Percentiles rank a stretch among this genome's conserved stretches.
phyloP scores from a whole-genome alignment of 148 eudicot genomes.

The Rhododendron ovatum region DNA sequence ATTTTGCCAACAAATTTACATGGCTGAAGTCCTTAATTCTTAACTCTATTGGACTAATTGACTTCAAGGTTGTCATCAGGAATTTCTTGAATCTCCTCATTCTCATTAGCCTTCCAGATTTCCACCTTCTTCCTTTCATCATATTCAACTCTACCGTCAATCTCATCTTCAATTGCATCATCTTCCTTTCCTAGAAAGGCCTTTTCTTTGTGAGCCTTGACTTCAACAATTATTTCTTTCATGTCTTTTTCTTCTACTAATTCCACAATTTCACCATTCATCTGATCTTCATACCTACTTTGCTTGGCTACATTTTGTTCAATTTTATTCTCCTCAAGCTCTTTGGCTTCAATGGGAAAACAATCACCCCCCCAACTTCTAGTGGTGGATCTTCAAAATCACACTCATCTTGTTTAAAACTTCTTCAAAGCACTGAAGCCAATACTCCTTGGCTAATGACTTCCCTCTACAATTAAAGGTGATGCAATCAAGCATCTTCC shows the following conservation, averaged over 20 bases:
- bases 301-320: neutral
- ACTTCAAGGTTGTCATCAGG: neutral
- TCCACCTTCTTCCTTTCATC: too few species aligned
- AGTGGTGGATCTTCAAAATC: neutral
- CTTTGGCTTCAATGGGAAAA: neutral
- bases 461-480: neutral
- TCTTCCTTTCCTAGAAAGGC: neutral
- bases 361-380: neutral
- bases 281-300: neutral
- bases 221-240: neutral
- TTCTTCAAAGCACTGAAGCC: neutral
- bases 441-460: neutral
- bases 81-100: neutral
- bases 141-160: neutral
- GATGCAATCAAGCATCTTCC: neutral
- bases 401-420: neutral
- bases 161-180: neutral
- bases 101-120: neutral
- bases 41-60: too few species aligned
- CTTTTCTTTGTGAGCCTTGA: neutral
- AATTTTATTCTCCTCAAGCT: neutral
- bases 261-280: neutral
- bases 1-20: too few species aligned
- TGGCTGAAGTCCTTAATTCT: too few species aligned
- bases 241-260: neutral